phyloP scores from a whole-genome alignment of 1,284 basidiomycete genomes.

The Cryptococcus sp. region DNA sequence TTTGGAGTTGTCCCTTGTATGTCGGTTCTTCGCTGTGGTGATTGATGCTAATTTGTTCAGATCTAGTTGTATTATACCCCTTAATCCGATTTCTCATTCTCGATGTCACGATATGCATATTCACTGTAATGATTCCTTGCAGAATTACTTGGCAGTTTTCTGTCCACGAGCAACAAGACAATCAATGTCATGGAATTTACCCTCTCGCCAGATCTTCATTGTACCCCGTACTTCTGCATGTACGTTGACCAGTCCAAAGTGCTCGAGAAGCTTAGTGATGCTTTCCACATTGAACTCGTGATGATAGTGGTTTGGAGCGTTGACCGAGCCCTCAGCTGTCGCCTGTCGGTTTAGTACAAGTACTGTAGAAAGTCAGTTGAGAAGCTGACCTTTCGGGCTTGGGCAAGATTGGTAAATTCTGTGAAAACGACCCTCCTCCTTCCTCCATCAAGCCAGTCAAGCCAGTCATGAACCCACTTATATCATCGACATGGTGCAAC shows the following conservation, averaged over 20 bases:
- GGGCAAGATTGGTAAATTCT: conserved; percentile 21
- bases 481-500: conserved; percentile 36
- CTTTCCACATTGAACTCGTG: conserved; percentile 11
- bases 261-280: conserved; percentile 17
- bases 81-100: not conserved
- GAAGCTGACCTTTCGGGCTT: not conserved
- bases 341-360: not conserved
- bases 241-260: conserved; percentile 22
- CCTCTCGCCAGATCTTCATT: conserved; percentile 21
- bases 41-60: not conserved
- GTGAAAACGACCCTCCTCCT: conserved; percentile 30
- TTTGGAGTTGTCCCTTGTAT: conserved; percentile 85
- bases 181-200: conserved; percentile 1
- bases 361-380: not conserved
- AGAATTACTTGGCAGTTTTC: conserved; percentile 4
- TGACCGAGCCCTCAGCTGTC: conserved; percentile 11
- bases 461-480: conserved; percentile 24
- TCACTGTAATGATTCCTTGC: not conserved
- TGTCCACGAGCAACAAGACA: conserved; percentile 21
- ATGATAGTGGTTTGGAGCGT: conserved; percentile 25
- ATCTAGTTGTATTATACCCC: conserved; percentile 1
- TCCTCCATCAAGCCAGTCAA: conserved; percentile 14
- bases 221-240: conserved; percentile 20
- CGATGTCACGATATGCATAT: not conserved
- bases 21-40: conserved; percentile 37